Conservation (phyloP, 805 yeast genomes). For the Kodamaea lidongshanica region DNA sequence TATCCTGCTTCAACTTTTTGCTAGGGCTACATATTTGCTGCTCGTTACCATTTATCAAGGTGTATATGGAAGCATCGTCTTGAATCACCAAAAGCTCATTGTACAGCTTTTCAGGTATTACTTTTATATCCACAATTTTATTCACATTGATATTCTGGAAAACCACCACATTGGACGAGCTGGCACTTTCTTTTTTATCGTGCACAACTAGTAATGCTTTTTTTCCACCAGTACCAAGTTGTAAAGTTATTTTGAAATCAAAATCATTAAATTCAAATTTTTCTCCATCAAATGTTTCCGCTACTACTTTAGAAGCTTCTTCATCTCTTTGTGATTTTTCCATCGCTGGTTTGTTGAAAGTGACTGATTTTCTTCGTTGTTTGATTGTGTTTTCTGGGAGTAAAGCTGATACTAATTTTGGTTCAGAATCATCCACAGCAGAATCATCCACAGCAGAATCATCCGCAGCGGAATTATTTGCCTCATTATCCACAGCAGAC, state of each 20-base stretch:
- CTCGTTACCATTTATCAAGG: conserved; percentile 3
- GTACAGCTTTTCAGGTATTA: conserved; percentile 6
- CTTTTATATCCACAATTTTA: conserved; percentile 5
- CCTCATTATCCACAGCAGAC: conserved; percentile 1
- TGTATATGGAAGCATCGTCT: conserved; percentile 6
- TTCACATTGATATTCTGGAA: conserved; percentile 5
- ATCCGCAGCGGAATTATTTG: too few species aligned
- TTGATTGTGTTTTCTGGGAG: too few species aligned
- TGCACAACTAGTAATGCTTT: conserved; percentile 1
- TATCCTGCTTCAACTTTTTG: too few species aligned
- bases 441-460: conserved; percentile 1
- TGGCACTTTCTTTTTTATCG: conserved; percentile 3
- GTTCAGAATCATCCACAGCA: conserved; percentile 1
- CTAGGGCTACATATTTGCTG: conserved; percentile 8
- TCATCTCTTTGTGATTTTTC: conserved; percentile 5
- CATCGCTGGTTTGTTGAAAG: conserved; percentile 5
- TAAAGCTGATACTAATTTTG: background rate
- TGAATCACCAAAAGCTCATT: conserved; percentile 5
- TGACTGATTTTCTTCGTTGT: conserved; percentile 3
- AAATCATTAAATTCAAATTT: conserved; percentile 2
- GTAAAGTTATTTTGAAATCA: conserved; percentile 6
- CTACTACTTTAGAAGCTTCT: conserved; percentile 1
- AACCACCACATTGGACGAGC: conserved; percentile 5
- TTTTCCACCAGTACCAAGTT: conserved; percentile 3
- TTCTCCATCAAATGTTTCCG: conserved; percentile 1